Percentiles rank a stretch among this genome's conserved stretches.
Conservation (phyloP, 2,329 filamentous ascomycete genomes). For the Lithohypha guttulata region DNA sequence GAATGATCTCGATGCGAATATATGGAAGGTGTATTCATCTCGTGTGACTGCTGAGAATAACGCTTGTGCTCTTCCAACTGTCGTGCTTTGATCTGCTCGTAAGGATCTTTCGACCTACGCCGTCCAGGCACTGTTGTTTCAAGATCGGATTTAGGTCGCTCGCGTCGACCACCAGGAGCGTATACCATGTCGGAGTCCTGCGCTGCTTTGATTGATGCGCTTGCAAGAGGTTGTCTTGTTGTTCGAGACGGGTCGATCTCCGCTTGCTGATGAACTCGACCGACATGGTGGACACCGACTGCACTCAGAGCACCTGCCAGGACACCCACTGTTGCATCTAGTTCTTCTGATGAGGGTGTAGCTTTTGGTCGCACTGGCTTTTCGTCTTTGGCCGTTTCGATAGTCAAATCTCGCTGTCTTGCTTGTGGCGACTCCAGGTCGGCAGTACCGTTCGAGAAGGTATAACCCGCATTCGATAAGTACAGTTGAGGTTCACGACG, state of each 20-base stretch:
- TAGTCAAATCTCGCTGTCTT: too few species aligned
- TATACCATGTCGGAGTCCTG: constrained; percentile 8
- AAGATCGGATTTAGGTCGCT: too few species aligned
- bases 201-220: constrained; percentile 7
- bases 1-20: constrained; percentile 1
- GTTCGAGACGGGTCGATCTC: background rate
- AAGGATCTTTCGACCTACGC: background rate
- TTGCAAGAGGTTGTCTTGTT: background rate
- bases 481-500: too few species aligned
- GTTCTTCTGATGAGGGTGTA: constrained; percentile 4
- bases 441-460: too few species aligned
- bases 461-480: too few species aligned
- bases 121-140: too few species aligned
- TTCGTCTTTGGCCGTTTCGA: background rate
- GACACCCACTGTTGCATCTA: constrained; percentile 18
- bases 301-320: constrained; percentile 20
- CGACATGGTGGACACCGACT: constrained; percentile 3
- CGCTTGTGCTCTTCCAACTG: background rate
- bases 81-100: background rate
- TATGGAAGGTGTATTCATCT: constrained; percentile 5
- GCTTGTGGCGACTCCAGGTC: too few species aligned
- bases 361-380: background rate
- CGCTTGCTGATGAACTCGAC: background rate
- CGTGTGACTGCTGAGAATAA: background rate
- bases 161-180: constrained; percentile 1